These are phyloP conservation scores for Monosporozyma aquatica DNA, from an alignment of 805 yeast species.

Conservation along the genomic window DNA sequence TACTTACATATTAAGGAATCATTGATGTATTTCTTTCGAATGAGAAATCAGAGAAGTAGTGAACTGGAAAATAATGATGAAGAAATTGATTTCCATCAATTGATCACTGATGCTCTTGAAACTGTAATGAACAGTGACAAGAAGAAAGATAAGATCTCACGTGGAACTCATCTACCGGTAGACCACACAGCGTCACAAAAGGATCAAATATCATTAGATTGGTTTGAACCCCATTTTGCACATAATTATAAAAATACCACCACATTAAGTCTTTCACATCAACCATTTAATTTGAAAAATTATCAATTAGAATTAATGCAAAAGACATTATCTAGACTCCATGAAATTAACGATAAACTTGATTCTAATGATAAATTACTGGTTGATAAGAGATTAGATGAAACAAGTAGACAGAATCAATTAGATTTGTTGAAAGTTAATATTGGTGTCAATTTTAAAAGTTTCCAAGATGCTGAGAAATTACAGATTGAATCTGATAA, in stretches of 20 bases:
- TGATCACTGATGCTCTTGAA: background rate
- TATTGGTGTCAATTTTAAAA: conserved; percentile 37
- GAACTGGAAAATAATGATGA: background rate
- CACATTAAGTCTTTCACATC: conserved; percentile 3
- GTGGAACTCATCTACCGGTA: too few species aligned
- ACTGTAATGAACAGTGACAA: background rate
- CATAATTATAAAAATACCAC: conserved; percentile 3
- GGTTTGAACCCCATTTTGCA: conserved; percentile 5
- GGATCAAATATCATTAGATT: background rate
- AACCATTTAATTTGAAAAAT: conserved; percentile 16
- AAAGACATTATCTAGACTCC: conserved; percentile 30
- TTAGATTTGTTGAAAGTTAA: conserved; percentile 34
- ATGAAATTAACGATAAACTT: conserved; percentile 23
- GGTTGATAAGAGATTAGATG: conserved; percentile 26
- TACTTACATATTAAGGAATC: conserved; percentile 25
- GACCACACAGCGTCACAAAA: too few species aligned
- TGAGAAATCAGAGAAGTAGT: conserved; percentile 10
- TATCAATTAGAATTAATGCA: conserved; percentile 34
- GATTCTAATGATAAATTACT: conserved; percentile 17
- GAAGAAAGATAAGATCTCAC: too few species aligned
- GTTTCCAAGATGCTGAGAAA: conserved; percentile 19
- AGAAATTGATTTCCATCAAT: background rate
- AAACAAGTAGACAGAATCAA: conserved; percentile 34
- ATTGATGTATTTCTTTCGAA: conserved; percentile 18
- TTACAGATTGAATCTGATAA: conserved; percentile 19